Percentiles rank a stretch among this genome's conserved stretches.
Conservation (phyloP, 805 yeast species). For the Kodamaea hsintzibuensis region DNA sequence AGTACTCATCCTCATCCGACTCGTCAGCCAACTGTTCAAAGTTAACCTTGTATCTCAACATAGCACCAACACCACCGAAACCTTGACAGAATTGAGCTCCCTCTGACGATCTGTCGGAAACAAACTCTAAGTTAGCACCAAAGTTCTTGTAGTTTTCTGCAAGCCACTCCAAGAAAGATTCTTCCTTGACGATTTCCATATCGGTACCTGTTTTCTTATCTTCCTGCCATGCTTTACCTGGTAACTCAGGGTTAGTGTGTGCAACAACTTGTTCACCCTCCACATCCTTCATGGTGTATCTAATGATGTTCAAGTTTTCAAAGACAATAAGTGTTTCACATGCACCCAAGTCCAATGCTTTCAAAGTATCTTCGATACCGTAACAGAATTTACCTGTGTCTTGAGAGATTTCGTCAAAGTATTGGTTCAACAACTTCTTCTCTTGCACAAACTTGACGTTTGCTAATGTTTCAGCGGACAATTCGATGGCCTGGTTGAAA, state of each 20-base stretch:
- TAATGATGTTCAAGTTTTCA: slow-evolving; percentile 83
- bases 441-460: slow-evolving; percentile 98
- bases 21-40: slow-evolving; percentile 93
- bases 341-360: slow-evolving; percentile 96
- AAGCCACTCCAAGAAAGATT: slow-evolving; percentile 91
- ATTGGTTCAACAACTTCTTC: slow-evolving; percentile 87
- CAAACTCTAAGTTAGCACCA: slow-evolving; percentile 96
- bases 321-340: slow-evolving; percentile 89
- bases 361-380: slow-evolving; percentile 94
- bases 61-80: slow-evolving; percentile 98
- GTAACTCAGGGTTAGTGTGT: slow-evolving; percentile 69
- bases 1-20: slow-evolving; percentile 80
- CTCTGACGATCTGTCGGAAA: slow-evolving; percentile 93
- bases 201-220: slow-evolving; percentile 89
- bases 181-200: slow-evolving; percentile 85
- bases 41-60: slow-evolving; percentile 93
- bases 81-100: slow-evolving; percentile 99
- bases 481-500: slow-evolving; percentile 97
- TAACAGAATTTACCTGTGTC: slow-evolving; percentile 98
- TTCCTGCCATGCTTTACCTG: slow-evolving; percentile 71
- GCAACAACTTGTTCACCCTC: slow-evolving; percentile 78
- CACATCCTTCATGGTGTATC: slow-evolving; percentile 81
- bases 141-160: slow-evolving; percentile 93
- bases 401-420: slow-evolving; percentile 96
- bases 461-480: slow-evolving; percentile 94